A percentile compares a stretch with the other conserved stretches of the same genome.
Conservation (phyloP, 768 basidiomycete genomes). For the Trametes cingulata region DNA sequence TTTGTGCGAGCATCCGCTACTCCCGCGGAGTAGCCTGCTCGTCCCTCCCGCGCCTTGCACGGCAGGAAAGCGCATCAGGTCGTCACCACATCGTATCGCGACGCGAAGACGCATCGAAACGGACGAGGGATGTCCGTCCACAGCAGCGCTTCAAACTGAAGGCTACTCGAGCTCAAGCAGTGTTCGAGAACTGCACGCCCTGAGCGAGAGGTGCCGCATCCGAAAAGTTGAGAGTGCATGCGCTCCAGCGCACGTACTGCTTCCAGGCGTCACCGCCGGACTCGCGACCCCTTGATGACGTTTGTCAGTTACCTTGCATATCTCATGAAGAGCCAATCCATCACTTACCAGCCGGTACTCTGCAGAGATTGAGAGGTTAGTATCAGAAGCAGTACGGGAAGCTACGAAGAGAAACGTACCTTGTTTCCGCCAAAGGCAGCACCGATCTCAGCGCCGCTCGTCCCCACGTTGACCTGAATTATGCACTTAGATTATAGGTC, state of each 20-base stretch:
- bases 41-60: no score
- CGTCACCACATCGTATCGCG: no score
- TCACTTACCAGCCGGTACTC: constrained; percentile 80
- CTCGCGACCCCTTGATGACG: constrained; percentile 82
- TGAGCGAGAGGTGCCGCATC: constrained; percentile 89
- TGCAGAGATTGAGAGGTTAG: constrained; percentile 29
- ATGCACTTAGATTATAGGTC: background rate
- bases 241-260: constrained; percentile 90
- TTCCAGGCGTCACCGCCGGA: constrained; percentile 99
- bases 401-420: constrained; percentile 42
- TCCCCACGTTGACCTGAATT: constrained; percentile 65
- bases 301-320: background rate
- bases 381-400: background rate
- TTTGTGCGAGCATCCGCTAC: no score
- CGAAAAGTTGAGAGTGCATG: constrained; percentile 92
- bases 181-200: constrained; percentile 75
- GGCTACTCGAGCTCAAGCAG: constrained; percentile 13
- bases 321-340: constrained; percentile 1
- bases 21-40: no score
- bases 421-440: constrained; percentile 96
- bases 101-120: no score
- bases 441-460: constrained; percentile 72
- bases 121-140: no score
- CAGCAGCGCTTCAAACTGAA: no score
- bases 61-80: no score